These are phyloP conservation scores for Eragrostis curvula DNA, from an alignment of 176 grass and related monocot species.

Conservation along the genomic window DNA sequence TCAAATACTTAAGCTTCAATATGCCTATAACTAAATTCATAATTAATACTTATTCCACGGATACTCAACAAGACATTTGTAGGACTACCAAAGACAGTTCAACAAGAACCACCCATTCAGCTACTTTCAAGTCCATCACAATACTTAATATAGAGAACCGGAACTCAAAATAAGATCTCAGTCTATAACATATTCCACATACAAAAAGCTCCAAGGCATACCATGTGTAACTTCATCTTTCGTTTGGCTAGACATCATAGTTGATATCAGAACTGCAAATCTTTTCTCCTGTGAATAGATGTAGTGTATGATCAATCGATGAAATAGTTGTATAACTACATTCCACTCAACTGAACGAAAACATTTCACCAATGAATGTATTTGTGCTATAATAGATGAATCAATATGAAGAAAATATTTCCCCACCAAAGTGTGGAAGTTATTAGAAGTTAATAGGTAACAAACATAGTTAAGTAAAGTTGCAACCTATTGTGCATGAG, in stretches of 20 bases:
- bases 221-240: slow-evolving; percentile 99
- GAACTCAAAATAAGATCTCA: neutral
- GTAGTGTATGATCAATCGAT: slow-evolving; percentile 2
- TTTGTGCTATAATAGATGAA: neutral
- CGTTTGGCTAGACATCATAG: slow-evolving; percentile 93
- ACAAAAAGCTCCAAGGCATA: slow-evolving; percentile 21
- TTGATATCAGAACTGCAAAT: slow-evolving; percentile 86
- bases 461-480: neutral
- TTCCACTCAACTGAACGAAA: slow-evolving; percentile 19
- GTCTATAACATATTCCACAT: slow-evolving; percentile 14
- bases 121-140: neutral
- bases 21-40: neutral
- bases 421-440: neutral
- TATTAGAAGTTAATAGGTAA: neutral
- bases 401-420: slow-evolving; percentile 15
- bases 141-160: neutral
- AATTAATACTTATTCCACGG: neutral
- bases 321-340: neutral
- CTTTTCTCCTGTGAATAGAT: slow-evolving; percentile 75
- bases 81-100: neutral
- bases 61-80: neutral
- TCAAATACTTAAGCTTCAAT: neutral
- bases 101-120: neutral
- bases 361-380: slow-evolving; percentile 15
- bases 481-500: slow-evolving; percentile 1